Evolutionary conservation across 2,329 filamentous ascomycete species (phyloP).

Genomic region (Neodidymelliopsis sp.): DNA sequence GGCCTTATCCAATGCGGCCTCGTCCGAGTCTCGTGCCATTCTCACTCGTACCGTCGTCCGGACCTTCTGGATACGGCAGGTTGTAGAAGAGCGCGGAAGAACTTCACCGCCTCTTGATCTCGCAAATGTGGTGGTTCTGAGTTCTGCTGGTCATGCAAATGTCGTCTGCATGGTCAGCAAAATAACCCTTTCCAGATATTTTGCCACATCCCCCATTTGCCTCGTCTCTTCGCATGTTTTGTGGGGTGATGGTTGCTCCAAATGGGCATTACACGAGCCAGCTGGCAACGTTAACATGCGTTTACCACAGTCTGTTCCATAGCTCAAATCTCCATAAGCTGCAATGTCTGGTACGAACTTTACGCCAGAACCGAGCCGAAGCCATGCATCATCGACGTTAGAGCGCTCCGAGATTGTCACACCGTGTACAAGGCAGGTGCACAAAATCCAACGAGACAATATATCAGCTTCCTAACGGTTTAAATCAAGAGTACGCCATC

Average conservation of each 20-base stretch:
- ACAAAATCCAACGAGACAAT: too few relatives aligned
- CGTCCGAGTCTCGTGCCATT: slow-evolving; percentile 3
- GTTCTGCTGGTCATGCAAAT: neutral
- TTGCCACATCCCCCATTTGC: neutral
- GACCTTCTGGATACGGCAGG: slow-evolving; percentile 6
- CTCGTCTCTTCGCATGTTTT: neutral
- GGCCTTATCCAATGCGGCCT: neutral
- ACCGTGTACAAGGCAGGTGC: too few relatives aligned
- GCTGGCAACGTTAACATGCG: too few relatives aligned
- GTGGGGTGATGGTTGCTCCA: neutral
- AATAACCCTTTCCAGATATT: neutral
- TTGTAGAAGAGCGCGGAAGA: slow-evolving; percentile 11
- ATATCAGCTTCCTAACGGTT: too few relatives aligned
- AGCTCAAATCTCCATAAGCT: too few relatives aligned
- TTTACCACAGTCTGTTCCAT: too few relatives aligned
- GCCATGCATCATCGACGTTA: too few relatives aligned
- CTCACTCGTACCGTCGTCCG: neutral
- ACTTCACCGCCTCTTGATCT: neutral
- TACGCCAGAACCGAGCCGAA: too few relatives aligned
- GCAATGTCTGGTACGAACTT: too few relatives aligned
- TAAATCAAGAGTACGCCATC: too few relatives aligned
- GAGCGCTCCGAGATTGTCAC: too few relatives aligned
- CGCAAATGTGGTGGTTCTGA: neutral
- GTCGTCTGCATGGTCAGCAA: neutral
- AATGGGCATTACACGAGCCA: neutral